Evolutionary conservation across 768 basidiomycete genomes (phyloP).

Genomic region (Trametes elegans): DNA sequence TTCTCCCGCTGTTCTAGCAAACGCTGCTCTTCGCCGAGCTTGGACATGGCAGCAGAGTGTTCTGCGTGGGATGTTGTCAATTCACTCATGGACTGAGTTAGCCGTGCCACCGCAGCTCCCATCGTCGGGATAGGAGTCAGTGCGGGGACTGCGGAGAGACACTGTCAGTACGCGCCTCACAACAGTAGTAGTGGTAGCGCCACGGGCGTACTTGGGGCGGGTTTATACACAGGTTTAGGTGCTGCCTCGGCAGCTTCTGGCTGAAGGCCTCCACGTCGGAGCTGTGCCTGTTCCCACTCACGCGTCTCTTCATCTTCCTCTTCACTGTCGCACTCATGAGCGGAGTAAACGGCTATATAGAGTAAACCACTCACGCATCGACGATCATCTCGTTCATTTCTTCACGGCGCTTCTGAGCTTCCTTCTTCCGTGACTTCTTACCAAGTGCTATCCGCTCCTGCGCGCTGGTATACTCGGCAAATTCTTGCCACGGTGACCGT

Average conservation of each 20-base stretch:
- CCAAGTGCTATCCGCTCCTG: conserved; percentile 84
- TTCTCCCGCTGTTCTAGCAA: conserved; percentile 60
- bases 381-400: conserved; percentile 79
- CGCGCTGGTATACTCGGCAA: conserved; percentile 83
- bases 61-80: conserved; percentile 67
- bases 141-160: conserved; percentile 55
- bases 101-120: conserved; percentile 54
- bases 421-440: conserved; percentile 74
- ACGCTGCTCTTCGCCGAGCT: conserved; percentile 56
- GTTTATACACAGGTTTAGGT: conserved; percentile 62
- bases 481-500: conserved; percentile 51
- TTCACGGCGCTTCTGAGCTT: conserved; percentile 62
- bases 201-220: conserved; percentile 61
- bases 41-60: conserved; percentile 53
- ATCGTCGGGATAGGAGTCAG: conserved; percentile 63
- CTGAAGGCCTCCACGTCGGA: conserved; percentile 68
- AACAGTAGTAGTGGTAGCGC: neutral
- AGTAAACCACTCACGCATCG: conserved; percentile 58
- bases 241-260: conserved; percentile 34
- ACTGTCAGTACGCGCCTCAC: conserved; percentile 4
- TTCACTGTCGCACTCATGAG: conserved; percentile 41
- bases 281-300: conserved; percentile 85
- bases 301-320: conserved; percentile 82
- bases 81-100: conserved; percentile 57
- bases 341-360: neutral